Evolutionary conservation across 805 yeast genomes (phyloP), one percentile per base, ranked within the genome.

Genomic region (Myxozyma geophila): DNA sequence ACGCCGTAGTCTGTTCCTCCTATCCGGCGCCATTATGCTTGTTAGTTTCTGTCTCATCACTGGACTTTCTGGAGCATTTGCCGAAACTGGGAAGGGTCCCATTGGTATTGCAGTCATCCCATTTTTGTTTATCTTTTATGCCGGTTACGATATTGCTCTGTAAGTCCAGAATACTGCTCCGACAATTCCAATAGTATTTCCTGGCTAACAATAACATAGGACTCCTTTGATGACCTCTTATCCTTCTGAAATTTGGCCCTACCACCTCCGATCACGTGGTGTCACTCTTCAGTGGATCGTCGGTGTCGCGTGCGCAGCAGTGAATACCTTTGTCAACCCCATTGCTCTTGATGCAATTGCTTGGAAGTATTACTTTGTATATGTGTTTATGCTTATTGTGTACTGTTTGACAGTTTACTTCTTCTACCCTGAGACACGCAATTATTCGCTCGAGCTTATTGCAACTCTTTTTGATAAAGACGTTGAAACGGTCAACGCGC

Each of bases 361-460:
- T 33, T 79, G 81, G 80, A 78, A 77, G 70, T 80, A 79, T 73
- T 80, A 80, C 70, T 77, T 80, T 66, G 81, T 80, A 4, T 46
- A 85, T 80, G 69, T 73, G 74, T 39, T 55, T 28, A 66, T 74
- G 54, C 76, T 80, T 53, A 74, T 72, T 0, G 72, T 74, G 17
- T 75, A 75, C 54, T 64, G 75, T 52, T 63, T 70, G 6, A 60
- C 75, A 21, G 73, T 74, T 35, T 73, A 72, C 67, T 73, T 78
- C 67, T 68, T 72, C 63, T 79, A 72, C 72, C 79, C 78, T 13
- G 83, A 80, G 68, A 80, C 83, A 13, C 70, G 74, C 12, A 82
- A 81, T 12, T 73, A 72, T 66, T 74, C 80, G 15, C 75, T 80
- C 71, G 83, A 80, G 68, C 82, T 79, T 63, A 77, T 78, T 39